These are phyloP conservation scores for Mortierella sp. DNA, from an alignment of 371 early-diverging fungal species.

Conservation along the genomic window DNA sequence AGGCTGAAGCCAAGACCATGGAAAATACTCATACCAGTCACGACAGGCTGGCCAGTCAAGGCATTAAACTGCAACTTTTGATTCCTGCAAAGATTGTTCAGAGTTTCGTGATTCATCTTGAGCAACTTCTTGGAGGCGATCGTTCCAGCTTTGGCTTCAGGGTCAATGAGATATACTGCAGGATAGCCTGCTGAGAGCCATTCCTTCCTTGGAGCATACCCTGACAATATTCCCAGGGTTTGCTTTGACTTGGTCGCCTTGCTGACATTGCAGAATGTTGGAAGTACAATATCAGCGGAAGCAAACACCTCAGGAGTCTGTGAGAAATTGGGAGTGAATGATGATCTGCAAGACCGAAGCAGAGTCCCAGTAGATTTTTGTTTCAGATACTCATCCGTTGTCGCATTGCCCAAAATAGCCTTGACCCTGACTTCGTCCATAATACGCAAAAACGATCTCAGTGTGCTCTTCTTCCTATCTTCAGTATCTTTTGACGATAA, in stretches of 20 bases:
- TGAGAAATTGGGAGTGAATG: conserved; percentile 11
- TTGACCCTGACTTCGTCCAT: conserved; percentile 71
- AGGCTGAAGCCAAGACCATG: conserved; percentile 83
- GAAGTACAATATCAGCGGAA: conserved; percentile 42
- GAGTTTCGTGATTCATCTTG: conserved; percentile 71
- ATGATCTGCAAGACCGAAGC: conserved; percentile 33
- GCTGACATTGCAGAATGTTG: conserved; percentile 65
- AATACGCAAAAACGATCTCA: conserved; percentile 68
- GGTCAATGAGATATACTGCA: conserved; percentile 68
- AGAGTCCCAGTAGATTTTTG: conserved; percentile 53
- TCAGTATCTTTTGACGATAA: conserved; percentile 16
- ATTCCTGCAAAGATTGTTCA: conserved; percentile 81
- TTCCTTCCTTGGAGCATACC: conserved; percentile 63
- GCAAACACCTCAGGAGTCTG: conserved; percentile 34
- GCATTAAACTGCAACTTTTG: conserved; percentile 84
- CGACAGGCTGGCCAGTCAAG: conserved; percentile 68
- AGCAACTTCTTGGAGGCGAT: conserved; percentile 61
- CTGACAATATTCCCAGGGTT: conserved; percentile 66
- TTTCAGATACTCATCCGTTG: conserved; percentile 75
- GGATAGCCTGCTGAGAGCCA: conserved; percentile 60
- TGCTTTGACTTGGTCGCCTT: conserved; percentile 70
- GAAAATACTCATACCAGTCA: conserved; percentile 76
- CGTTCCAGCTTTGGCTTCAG: conserved; percentile 63
- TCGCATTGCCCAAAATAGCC: conserved; percentile 71
- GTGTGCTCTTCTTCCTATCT: conserved; percentile 24